Conservation (phyloP, 140 eudicot species). For the Stevia rebaudiana region DNA sequence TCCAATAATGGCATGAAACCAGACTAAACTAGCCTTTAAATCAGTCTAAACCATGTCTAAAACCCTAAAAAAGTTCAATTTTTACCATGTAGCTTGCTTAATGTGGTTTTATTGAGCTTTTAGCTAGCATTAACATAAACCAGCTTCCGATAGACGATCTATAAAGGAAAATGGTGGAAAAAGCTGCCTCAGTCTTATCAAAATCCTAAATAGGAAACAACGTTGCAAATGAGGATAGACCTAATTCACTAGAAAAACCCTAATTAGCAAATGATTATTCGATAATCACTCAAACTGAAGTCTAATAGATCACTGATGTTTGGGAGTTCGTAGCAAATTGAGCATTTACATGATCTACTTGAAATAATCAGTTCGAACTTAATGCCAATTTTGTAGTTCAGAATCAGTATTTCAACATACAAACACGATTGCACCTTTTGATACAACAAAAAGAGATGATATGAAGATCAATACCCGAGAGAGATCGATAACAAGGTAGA, state of each 20-base stretch:
- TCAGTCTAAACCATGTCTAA: too few relatives aligned
- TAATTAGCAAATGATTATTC: not conserved
- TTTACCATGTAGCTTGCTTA: too few relatives aligned
- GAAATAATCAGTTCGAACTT: not conserved
- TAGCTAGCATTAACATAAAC: not conserved
- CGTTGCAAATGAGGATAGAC: not conserved
- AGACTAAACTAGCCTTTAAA: too few relatives aligned
- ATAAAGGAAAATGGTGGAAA: not conserved
- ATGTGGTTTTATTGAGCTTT: too few relatives aligned
- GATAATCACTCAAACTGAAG: not conserved
- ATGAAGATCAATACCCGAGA: constrained; percentile 49
- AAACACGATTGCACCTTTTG: not conserved
- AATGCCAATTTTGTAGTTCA: not conserved
- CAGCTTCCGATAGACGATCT: not conserved
- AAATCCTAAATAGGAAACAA: not conserved
- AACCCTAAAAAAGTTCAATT: too few relatives aligned
- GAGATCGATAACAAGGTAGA: constrained; percentile 73
- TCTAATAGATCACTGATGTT: not conserved
- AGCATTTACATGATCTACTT: not conserved
- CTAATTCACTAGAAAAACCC: constrained; percentile 10
- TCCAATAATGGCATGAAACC: too few relatives aligned
- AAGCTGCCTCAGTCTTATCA: not conserved
- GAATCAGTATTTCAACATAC: not conserved
- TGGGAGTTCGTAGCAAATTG: not conserved
- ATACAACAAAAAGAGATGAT: not conserved